Evolutionary conservation across 148 eudicot species (phyloP).

Genomic region (Heliamphora exappendiculata): DNA sequence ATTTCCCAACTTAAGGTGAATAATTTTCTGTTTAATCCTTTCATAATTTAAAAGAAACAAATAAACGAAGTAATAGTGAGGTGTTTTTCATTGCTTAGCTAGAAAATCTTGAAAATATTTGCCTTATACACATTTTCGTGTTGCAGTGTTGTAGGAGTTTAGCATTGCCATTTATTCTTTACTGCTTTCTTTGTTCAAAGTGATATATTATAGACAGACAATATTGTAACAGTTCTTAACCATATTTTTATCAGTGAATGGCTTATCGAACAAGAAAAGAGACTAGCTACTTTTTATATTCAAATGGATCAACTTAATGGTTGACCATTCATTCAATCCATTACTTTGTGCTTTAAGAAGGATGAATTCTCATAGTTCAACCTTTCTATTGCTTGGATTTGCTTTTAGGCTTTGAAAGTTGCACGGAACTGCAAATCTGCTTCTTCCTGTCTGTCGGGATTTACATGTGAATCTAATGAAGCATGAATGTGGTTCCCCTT

Average conservation of each 20-base stretch:
- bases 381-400: background rate
- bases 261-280: too few species aligned
- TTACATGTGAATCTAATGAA: slow-evolving; percentile 33
- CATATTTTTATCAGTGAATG: slow-evolving; percentile 1
- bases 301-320: too few species aligned
- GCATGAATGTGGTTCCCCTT: background rate
- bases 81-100: background rate
- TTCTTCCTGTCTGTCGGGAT: background rate
- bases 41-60: too few species aligned
- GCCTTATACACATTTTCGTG: background rate
- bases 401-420: background rate
- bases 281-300: too few species aligned
- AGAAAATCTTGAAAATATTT: background rate
- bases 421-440: background rate
- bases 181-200: background rate
- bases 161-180: background rate
- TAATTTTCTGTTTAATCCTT: too few species aligned
- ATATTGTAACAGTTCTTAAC: slow-evolving; percentile 25
- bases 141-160: background rate
- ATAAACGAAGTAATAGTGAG: too few species aligned
- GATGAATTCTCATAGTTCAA: background rate
- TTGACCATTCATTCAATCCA: background rate
- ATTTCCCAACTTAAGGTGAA: too few species aligned
- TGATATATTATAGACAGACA: too few species aligned
- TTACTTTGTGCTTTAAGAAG: background rate